Conservation (phyloP, 2,329 filamentous ascomycete species). For the Colletotrichum godetiae region DNA sequence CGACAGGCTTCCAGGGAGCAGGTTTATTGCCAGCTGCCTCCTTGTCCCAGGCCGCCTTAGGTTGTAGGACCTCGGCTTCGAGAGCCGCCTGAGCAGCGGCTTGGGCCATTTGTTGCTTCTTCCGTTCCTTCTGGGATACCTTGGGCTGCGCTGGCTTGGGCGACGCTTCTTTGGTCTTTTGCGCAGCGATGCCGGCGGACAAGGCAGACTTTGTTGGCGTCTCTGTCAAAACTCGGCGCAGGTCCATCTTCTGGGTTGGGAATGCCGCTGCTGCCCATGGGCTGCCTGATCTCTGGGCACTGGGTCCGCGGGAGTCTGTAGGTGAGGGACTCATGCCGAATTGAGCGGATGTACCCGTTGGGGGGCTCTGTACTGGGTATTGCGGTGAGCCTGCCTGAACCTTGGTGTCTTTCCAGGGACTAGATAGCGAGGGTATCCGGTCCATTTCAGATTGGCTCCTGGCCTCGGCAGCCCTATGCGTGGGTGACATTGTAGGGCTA, state of each 20-base stretch:
- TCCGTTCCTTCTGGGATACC: constrained; percentile 92
- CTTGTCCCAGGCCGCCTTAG: constrained; percentile 59
- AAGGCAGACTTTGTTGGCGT: constrained; percentile 64
- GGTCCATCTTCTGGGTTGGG: constrained; percentile 72
- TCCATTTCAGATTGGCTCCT: constrained; percentile 12
- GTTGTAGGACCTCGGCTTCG: constrained; percentile 45
- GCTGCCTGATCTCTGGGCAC: constrained; percentile 41
- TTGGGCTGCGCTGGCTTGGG: constrained; percentile 62
- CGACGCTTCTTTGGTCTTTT: constrained; percentile 54
- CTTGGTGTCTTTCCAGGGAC: constrained; percentile 52
- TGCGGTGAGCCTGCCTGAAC: constrained; percentile 36
- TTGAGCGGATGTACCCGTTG: background rate
- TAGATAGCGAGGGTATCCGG: constrained; percentile 42
- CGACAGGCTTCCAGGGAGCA: constrained; percentile 75
- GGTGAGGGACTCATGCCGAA: constrained; percentile 2
- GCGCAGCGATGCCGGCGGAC: constrained; percentile 64
- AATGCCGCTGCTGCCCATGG: constrained; percentile 65
- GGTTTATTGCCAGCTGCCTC: constrained; percentile 50
- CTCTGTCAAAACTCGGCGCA: constrained; percentile 81
- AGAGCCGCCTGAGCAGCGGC: constrained; percentile 56
- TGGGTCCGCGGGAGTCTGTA: constrained; percentile 20
- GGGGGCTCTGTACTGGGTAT: constrained; percentile 14
- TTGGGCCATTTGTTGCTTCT: constrained; percentile 80
- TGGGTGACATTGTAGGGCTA: constrained; percentile 41
- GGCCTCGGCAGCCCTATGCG: constrained; percentile 11